A percentile compares a stretch with the other conserved stretches of the same genome.
Conservation (phyloP, 1,284 basidiomycete species). For the Papiliotrema laurentii region DNA sequence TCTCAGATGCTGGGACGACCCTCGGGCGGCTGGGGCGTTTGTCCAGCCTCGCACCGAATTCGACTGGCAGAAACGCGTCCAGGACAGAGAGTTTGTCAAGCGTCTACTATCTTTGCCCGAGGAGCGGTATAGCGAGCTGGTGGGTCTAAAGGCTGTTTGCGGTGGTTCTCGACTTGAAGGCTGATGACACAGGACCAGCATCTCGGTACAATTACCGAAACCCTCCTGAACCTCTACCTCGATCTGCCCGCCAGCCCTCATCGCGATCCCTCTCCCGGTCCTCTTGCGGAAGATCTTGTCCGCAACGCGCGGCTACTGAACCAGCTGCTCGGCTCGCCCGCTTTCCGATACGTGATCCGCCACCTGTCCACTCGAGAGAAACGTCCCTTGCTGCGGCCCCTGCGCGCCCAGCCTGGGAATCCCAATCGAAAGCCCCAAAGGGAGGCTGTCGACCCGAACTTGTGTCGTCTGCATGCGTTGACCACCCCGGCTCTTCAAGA, state of each 20-base stretch:
- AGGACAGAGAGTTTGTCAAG: slow-evolving; percentile 26
- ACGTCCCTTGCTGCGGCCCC: slow-evolving; percentile 12
- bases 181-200: slow-evolving; percentile 12
- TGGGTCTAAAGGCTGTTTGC: slow-evolving; percentile 10
- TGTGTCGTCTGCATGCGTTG: slow-evolving; percentile 28
- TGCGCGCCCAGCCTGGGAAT: slow-evolving; percentile 11
- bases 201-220: slow-evolving; percentile 20
- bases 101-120: slow-evolving; percentile 22
- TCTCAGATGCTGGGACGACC: slow-evolving; percentile 33
- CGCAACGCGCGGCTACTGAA: slow-evolving; percentile 19
- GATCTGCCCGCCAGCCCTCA: slow-evolving; percentile 23
- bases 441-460: slow-evolving; percentile 12
- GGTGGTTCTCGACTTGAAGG: no score
- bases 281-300: neutral
- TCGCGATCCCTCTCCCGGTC: neutral
- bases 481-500: slow-evolving; percentile 19
- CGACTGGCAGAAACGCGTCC: slow-evolving; percentile 29
- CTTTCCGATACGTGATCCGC: slow-evolving; percentile 22
- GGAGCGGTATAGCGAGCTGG: slow-evolving; percentile 16
- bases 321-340: slow-evolving; percentile 14
- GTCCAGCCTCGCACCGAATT: slow-evolving; percentile 1
- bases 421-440: slow-evolving; percentile 10
- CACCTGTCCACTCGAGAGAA: slow-evolving; percentile 10
- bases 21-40: slow-evolving; percentile 18
- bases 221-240: slow-evolving; percentile 29